Percentiles rank a stretch among this genome's conserved stretches.
Conservation (phyloP, 257 asterid species). For the Salvia hispanica region DNA sequence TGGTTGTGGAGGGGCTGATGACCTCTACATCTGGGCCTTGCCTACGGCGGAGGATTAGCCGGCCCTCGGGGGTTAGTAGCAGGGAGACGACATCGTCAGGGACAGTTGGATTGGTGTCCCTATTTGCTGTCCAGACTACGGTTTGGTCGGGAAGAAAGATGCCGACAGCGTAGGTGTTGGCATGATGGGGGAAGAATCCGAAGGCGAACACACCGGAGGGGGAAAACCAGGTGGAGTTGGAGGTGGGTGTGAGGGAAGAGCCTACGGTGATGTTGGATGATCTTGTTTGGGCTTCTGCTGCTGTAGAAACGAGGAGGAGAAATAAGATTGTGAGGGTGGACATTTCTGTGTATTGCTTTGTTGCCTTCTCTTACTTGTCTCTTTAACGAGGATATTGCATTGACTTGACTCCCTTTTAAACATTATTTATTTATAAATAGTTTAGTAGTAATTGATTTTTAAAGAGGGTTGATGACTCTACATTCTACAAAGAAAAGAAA, state of each 20-base stretch:
- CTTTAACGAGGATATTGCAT: too few relatives aligned
- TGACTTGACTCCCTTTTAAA: too few relatives aligned
- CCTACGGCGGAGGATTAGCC: constrained; percentile 39
- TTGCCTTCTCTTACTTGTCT: too few relatives aligned
- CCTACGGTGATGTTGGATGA: constrained; percentile 40
- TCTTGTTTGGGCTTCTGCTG: constrained; percentile 38
- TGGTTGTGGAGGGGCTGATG: not conserved
- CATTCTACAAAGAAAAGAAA: too few relatives aligned
- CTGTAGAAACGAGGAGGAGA: constrained; percentile 24
- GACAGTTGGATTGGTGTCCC: constrained; percentile 29
- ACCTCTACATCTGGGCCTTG: constrained; percentile 14
- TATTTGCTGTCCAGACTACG: constrained; percentile 39
- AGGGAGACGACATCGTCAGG: constrained; percentile 25
- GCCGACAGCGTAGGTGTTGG: constrained; percentile 29
- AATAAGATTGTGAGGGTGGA: constrained; percentile 18
- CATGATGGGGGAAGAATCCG: constrained; percentile 14
- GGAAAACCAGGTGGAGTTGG: constrained; percentile 33
- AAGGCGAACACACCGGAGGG: too few relatives aligned
- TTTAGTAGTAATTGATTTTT: too few relatives aligned
- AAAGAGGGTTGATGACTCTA: too few relatives aligned
- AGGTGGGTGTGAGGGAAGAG: constrained; percentile 45
- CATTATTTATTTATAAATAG: too few relatives aligned
- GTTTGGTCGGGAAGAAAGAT: constrained; percentile 29
- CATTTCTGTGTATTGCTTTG: not conserved
- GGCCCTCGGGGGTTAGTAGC: constrained; percentile 37